Evolutionary conservation across 805 yeast species (phyloP), one percentile per base, ranked within the genome.

Genomic region (Citeromyces nyonsensis): DNA sequence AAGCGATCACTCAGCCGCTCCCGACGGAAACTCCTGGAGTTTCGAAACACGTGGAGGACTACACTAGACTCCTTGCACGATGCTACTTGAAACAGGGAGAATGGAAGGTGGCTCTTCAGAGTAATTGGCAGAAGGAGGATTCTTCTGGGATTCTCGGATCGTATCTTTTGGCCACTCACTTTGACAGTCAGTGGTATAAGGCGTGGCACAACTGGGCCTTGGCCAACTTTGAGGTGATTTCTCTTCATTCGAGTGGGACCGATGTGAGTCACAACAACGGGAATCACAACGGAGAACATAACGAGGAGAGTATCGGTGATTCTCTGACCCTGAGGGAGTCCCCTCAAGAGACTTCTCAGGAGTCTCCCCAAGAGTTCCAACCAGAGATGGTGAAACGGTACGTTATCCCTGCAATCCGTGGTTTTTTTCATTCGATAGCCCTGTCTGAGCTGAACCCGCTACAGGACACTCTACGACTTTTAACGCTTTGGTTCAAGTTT

Each of bases 191-290:
- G 15, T 91, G 98, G 95, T 91, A 91, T 47, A 91, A 93, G 48
- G 98, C 97, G 11, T 93, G 98, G 98, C 99, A 91, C 51, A 88
- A 85, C 48, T 91, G 99, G 99, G 98, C 98, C 0, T 61, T 93
- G 47, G 96, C 97, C 1, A 91, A 93, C 52, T 91, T 86, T 49
- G 96, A 91, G 49, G 97, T 88, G 1, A 79, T 88, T 13, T 79
- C 95, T 0, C 61, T 78, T 18, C 53, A 54, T 29, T 42, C 31
- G 2, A 28, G 35, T 10, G 32, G 33, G 4, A 29, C 29, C 25
- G 38, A 25, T 18, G 39, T 28, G 7, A 27, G 10, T 20, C 6
- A 27, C 22, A 7, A 27, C n/a, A 5, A 20, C 15, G n/a, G 13
- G 15, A 27, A 15, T 20, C 15, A 27, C 28, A 26, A 26, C 9